Base-by-base conservation (phyloP, 2,329 filamentous ascomycete genomes). In the Fusarium sp. region DNA sequence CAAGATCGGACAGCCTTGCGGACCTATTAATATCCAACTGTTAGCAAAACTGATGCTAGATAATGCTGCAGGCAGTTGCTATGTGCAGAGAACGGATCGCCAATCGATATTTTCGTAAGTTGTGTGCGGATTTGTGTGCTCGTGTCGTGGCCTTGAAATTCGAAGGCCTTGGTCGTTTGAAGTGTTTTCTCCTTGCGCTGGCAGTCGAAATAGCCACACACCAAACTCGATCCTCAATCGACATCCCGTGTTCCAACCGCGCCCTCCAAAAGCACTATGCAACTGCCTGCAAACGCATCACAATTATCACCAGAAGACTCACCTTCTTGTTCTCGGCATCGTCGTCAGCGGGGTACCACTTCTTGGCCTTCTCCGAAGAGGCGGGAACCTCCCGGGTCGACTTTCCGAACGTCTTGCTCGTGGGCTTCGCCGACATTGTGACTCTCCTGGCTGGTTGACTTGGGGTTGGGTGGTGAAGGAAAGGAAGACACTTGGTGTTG, bases 321-420 rank as follows among this genome's bases (percentile, higher is more conserved):
- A 99, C 96, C 93, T 97, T 95, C 91, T 95, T 97, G 80, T 90
- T 89, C 86, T 92, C 87, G 83, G 89, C 82, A 82, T 95, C 92
- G 85, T 98, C 95, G 85, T 97, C 92, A 82, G 94, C 93, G 84
- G 94, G 93, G 88, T 99, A 99, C 94, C 95, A 99, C 89, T 98
- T 98, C 89, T 93, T 91, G 80, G 95, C 95, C 93, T 97, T 97
- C 86, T 97, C 90, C 82, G 88, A 88, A 85, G 88, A 84, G 85
- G 92, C 90, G 84, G 93, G 94, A 84, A 98, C 91, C 85, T 92
- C 89, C 88, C 95, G 91, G 87, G 93, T 92, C 86, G 93, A 93
- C 90, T 96, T 96, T 88, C 94, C 94, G 90, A 97, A 98, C 89
- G 92, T 95, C 93, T 97, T 97, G 81, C 91, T 93, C 86, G 89